These are phyloP conservation scores for Metschnikowia peoriensis DNA, from an alignment of 805 yeast species.

Conservation along the genomic window DNA sequence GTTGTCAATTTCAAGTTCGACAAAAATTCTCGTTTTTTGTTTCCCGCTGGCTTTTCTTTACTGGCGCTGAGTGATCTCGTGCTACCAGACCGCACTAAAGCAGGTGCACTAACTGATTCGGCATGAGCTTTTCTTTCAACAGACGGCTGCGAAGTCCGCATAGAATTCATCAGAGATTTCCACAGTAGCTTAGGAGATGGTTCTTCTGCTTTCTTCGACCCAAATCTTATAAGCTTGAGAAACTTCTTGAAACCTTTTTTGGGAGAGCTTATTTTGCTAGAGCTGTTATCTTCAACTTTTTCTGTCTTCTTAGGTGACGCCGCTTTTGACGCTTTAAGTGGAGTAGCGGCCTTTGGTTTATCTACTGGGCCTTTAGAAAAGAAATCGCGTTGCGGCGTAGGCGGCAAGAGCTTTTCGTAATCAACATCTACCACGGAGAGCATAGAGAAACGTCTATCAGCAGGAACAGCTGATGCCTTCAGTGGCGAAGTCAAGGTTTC, in stretches of 20 bases:
- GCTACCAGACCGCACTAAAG: neutral
- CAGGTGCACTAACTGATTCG: neutral
- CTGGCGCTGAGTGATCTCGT: neutral
- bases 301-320: neutral
- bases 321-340: neutral
- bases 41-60: neutral
- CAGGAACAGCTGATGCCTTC: neutral
- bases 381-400: conserved; percentile 9
- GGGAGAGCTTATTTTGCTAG: neutral
- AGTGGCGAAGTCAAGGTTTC: neutral
- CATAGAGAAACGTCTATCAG: conserved; percentile 13
- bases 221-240: conserved; percentile 8
- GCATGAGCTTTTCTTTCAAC: neutral
- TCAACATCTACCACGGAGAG: conserved; percentile 18
- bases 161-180: conserved; percentile 6
- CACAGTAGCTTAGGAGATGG: conserved; percentile 2
- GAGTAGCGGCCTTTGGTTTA: neutral
- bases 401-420: conserved; percentile 17
- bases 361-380: neutral
- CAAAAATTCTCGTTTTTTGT: conserved; percentile 7
- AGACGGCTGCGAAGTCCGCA: neutral
- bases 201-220: conserved; percentile 5
- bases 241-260: conserved; percentile 8
- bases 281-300: neutral
- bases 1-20: conserved; percentile 12